Evolutionary conservation across 2,329 filamentous ascomycete genomes (phyloP).

Genomic region (Aspergillaceae sp.): DNA sequence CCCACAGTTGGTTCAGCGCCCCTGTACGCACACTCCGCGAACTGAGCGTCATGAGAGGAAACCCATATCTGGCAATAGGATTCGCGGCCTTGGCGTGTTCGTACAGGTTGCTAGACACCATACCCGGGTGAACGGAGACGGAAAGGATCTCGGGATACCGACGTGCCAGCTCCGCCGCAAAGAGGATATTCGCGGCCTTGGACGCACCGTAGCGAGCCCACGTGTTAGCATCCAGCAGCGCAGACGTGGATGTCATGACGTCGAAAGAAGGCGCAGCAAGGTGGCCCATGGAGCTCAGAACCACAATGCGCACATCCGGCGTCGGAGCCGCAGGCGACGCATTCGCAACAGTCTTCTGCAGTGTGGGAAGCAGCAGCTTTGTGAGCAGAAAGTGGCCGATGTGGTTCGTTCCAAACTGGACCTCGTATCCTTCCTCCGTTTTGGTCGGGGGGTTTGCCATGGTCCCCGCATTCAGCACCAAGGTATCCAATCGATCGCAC

Average conservation of each 20-base stretch:
- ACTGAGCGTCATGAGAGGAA: conserved; percentile 16
- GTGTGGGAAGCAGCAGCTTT: conserved; percentile 35
- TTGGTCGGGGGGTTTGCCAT: conserved; percentile 34
- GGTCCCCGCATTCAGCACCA: conserved; percentile 42
- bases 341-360: conserved; percentile 27
- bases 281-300: conserved; percentile 30
- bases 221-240: conserved; percentile 26
- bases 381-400: conserved; percentile 40
- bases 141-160: conserved; percentile 36
- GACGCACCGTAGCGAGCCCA: conserved; percentile 44
- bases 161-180: conserved; percentile 39
- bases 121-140: conserved; percentile 44
- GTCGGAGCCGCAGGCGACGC: conserved; percentile 3
- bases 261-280: conserved; percentile 27
- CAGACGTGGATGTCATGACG: conserved; percentile 29
- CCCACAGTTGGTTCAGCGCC: conserved; percentile 36
- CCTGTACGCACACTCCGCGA: conserved; percentile 28
- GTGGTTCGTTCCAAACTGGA: conserved; percentile 41
- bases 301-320: conserved; percentile 30
- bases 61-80: conserved; percentile 12
- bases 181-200: conserved; percentile 44
- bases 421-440: conserved; percentile 36
- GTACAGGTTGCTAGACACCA: conserved; percentile 36
- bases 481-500: conserved; percentile 35
- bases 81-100: conserved; percentile 19